phyloP scores from a whole-genome alignment of 164 flowering plant genomes.

The Amborella trichopoda region DNA sequence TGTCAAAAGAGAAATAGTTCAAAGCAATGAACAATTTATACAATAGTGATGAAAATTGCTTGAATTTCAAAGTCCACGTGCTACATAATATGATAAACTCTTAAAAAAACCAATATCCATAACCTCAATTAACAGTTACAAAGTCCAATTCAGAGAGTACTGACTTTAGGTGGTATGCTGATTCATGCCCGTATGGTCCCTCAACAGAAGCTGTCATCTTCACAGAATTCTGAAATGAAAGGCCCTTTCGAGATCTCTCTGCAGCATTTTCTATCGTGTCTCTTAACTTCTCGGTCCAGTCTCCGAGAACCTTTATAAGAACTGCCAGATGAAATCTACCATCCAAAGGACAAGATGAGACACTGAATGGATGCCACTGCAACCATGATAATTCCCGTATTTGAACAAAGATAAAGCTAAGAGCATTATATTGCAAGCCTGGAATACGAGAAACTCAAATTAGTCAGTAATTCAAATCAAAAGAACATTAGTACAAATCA shows the following conservation, averaged over 20 bases:
- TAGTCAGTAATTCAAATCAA: too few species aligned
- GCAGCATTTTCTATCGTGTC: constrained; percentile 21
- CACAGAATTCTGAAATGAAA: constrained; percentile 11
- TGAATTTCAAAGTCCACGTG: too few species aligned
- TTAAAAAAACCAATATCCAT: too few species aligned
- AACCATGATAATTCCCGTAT: constrained; percentile 72
- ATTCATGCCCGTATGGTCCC: constrained; percentile 93
- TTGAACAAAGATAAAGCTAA: constrained; percentile 75
- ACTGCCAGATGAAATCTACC: constrained; percentile 59
- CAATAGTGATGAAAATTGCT: too few species aligned
- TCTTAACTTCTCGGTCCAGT: constrained; percentile 66
- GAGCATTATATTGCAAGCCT: constrained; percentile 79
- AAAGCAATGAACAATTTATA: too few species aligned
- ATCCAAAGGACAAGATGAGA: constrained; percentile 91
- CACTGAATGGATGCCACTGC: constrained; percentile 97
- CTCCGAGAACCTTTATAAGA: constrained; percentile 86
- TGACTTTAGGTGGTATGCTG: constrained; percentile 73
- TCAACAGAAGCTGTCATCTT: constrained; percentile 67
- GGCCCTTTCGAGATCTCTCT: constrained; percentile 14
- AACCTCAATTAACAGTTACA: too few species aligned
- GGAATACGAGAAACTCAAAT: constrained; percentile 4
- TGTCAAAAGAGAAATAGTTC: too few species aligned
- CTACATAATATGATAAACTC: too few species aligned
- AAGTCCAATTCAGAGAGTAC: constrained; percentile 7
- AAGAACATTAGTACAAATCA: too few species aligned